Conservation (phyloP, 495 filamentous ascomycete species). For the Thermothielavioides terrestris region DNA sequence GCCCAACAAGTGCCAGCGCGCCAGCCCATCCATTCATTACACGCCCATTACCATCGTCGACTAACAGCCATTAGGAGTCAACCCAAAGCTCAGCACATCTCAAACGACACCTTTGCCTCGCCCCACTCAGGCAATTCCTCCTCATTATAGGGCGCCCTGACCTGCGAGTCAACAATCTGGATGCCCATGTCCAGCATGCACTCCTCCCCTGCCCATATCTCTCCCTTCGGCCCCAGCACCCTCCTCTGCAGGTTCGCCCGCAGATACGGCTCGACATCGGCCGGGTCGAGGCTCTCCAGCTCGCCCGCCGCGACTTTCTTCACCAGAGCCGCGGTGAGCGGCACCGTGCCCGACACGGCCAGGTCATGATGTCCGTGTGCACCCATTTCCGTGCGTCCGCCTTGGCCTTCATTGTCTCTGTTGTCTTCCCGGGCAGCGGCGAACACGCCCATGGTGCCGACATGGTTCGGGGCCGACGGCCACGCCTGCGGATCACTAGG, state of each 20-base stretch:
- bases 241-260: conserved; percentile 32
- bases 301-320: conserved; percentile 29
- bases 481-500: conserved; percentile 34
- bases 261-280: conserved; percentile 38
- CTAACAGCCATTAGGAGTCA: no score
- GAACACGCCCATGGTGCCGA: conserved; percentile 51
- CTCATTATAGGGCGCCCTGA: conserved; percentile 28
- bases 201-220: conserved; percentile 10
- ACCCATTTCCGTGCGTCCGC: not conserved
- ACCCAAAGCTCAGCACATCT: conserved; percentile 11
- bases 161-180: conserved; percentile 34
- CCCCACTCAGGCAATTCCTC: conserved; percentile 39
- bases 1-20: not conserved
- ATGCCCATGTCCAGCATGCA: conserved; percentile 29
- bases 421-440: conserved; percentile 12
- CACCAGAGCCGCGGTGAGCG: conserved; percentile 47
- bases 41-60: no score
- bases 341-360: conserved; percentile 45
- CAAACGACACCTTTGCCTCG: conserved; percentile 18
- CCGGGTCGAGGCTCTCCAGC: conserved; percentile 33
- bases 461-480: conserved; percentile 35
- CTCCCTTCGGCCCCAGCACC: conserved; percentile 25
- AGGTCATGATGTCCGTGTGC: conserved; percentile 1
- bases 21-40: not conserved
- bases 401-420: not conserved